Base-by-base conservation (phyloP, 768 basidiomycete genomes). In the Serendipita sp. region DNA sequence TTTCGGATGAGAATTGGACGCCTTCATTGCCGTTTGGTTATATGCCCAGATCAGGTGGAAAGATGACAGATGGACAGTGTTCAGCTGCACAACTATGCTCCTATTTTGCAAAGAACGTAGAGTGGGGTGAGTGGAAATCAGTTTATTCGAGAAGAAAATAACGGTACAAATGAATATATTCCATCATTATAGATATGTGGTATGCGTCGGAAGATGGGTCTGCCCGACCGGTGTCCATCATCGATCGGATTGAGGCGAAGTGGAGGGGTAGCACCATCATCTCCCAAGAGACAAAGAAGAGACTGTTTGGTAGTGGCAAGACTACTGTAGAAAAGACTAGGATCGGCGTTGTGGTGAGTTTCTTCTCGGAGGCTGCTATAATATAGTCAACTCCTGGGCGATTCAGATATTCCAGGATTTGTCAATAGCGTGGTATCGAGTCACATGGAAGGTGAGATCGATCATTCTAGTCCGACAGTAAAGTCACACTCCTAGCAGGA, bases 251-350 rank as follows among this genome's bases (percentile, higher is more conserved):
- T 28, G 56, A 60, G 34, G 56, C 56, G 23, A 23, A 28, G 8
- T 60, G 56, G 56, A 60, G 2, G 56, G 56, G 56, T 23, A 60
- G 34, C n/a, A 28, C 32, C n/a, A n/a, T 60, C 23, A 10, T n/a
- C 4, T 60, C 56, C 16, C 56, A 60, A 35, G 56, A 60, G 35
- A 60, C 56, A n/a, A 60, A 60, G 56, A 60, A 60, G 34, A 30
- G 56, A n/a, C 56, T 60, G 4, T 60, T 60, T n/a, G 28, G 56
- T 23, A 32, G 28, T 35, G 56, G 34, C 16, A 60, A 60, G 28
- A 35, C 34, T 4, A 28, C 23, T 1, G 35, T 32, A 23, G 56
- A 60, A n/a, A 23, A 35, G 2, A 28, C 56, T 30, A 30, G 56
- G n/a, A 23, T 36, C 8, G 56, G 28, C 28, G 56, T 60, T 10